A percentile compares a stretch with the other conserved stretches of the same genome.
phyloP scores from a whole-genome alignment of 192 early-diverging fungal species.

The Geranomyces variabilis region DNA sequence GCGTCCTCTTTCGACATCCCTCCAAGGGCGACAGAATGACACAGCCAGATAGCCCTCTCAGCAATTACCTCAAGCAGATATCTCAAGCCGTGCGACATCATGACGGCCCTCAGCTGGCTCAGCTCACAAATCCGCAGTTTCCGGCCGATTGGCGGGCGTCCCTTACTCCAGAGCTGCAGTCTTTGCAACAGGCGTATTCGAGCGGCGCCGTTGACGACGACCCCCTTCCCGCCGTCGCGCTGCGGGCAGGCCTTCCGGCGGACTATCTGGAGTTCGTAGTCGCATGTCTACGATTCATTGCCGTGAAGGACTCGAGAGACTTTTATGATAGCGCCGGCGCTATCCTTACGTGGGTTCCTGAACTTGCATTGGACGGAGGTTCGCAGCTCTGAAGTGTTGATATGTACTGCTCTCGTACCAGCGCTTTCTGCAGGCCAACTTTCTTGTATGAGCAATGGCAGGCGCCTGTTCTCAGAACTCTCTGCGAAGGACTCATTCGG shows the following conservation, averaged over 20 bases:
- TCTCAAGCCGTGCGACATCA: neutral
- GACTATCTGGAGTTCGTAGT: constrained; percentile 9
- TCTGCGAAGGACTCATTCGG: constrained; percentile 22
- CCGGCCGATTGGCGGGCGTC: constrained; percentile 9
- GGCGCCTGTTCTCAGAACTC: constrained; percentile 17
- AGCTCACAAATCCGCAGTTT: constrained; percentile 11
- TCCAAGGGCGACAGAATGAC: no score
- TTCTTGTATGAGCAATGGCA: constrained; percentile 18
- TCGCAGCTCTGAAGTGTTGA: neutral
- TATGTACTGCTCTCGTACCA: neutral
- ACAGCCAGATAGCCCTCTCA: neutral
- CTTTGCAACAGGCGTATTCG: neutral
- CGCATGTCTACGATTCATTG: constrained; percentile 22
- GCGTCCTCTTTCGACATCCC: no score
- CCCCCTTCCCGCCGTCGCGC: neutral
- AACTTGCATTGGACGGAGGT: neutral
- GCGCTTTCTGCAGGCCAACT: neutral
- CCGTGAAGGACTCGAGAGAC: constrained; percentile 13
- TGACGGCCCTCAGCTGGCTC: constrained; percentile 14
- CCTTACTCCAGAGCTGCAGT: neutral
- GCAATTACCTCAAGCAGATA: constrained; percentile 11
- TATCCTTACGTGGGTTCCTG: constrained; percentile 23
- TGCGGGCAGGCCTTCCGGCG: neutral
- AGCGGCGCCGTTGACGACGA: neutral
- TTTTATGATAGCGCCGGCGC: constrained; percentile 29